These are phyloP conservation scores for Fusarium vanettenii DNA, from an alignment of 2,329 filamentous ascomycete genomes.

Conservation along the genomic window DNA sequence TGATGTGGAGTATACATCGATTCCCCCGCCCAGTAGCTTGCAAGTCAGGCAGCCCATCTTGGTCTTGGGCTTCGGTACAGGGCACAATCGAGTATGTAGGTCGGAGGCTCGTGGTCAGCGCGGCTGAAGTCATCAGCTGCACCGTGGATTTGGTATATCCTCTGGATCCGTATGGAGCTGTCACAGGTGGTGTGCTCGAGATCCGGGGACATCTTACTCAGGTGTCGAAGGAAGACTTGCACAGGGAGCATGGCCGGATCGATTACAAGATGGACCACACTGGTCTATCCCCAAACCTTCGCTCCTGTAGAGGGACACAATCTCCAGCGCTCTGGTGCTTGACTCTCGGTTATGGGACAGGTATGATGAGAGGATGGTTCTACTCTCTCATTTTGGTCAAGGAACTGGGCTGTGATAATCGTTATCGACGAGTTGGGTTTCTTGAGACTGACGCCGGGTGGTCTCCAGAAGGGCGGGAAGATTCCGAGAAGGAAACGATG, in stretches of 20 bases:
- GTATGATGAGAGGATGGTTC: background rate
- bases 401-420: background rate
- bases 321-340: background rate
- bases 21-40: background rate
- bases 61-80: background rate
- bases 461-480: background rate
- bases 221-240: background rate
- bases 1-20: background rate
- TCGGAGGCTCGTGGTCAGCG: background rate
- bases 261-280: background rate
- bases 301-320: background rate
- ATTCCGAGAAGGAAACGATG: rapidly evolving
- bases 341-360: background rate
- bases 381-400: background rate
- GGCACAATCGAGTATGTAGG: background rate
- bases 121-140: background rate
- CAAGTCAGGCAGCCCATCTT: background rate
- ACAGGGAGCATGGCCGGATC: background rate
- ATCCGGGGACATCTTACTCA: background rate
- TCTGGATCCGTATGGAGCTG: background rate
- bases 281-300: background rate
- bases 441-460: background rate
- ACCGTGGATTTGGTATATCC: background rate
- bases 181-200: background rate
- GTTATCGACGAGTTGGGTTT: background rate